phyloP scores from a whole-genome alignment of 1,284 basidiomycete genomes.

The Boletus semigastroideus region DNA sequence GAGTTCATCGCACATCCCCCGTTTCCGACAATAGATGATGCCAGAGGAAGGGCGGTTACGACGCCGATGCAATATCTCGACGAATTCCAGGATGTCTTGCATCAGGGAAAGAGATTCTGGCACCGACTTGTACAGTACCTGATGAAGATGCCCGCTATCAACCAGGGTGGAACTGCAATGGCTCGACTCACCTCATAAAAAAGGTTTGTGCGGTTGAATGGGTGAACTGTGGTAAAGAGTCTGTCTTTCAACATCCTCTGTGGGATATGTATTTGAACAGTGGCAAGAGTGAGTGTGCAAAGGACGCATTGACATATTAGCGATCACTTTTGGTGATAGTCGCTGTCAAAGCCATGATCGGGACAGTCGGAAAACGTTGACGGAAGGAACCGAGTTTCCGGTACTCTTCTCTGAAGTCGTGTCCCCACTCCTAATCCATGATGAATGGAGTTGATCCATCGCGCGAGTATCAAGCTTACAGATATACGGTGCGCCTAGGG shows the following conservation, averaged over 20 bases:
- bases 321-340: conserved; percentile 65
- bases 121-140: conserved; percentile 63
- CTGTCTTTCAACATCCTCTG: conserved; percentile 53
- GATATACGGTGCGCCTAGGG: conserved; percentile 81
- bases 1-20: conserved; percentile 67
- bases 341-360: conserved; percentile 84
- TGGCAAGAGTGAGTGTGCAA: conserved; percentile 27
- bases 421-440: conserved; percentile 76
- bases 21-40: conserved; percentile 77
- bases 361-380: conserved; percentile 64
- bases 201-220: conserved; percentile 79
- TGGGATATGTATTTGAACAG: conserved; percentile 74
- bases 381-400: conserved; percentile 71
- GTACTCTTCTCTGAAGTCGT: conserved; percentile 76
- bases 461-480: conserved; percentile 38
- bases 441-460: not conserved
- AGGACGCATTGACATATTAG: not conserved
- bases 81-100: conserved; percentile 67
- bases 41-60: conserved; percentile 67
- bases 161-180: not conserved
- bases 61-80: conserved; percentile 56
- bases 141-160: not conserved
- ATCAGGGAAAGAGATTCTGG: conserved; percentile 51
- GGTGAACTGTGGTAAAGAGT: conserved; percentile 67
- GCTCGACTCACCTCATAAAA: conserved; percentile 66